Percentiles rank a stretch among this genome's conserved stretches.
Conservation (phyloP, 1,284 basidiomycete genomes). For the Moesziomyces globuligerus region DNA sequence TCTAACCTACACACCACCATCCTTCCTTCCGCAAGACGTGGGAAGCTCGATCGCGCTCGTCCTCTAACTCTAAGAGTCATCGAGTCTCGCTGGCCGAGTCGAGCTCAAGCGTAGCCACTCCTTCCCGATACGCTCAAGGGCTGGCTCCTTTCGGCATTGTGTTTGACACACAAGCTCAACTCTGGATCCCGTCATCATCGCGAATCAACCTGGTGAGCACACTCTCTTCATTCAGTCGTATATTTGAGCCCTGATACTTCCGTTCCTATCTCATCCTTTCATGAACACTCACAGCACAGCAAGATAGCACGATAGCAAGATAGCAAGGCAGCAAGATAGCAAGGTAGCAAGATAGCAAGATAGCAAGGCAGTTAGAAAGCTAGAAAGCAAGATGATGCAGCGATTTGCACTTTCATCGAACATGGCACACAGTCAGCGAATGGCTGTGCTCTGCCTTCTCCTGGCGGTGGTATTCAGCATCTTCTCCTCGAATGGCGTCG, state of each 20-base stretch:
- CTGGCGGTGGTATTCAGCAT: not conserved
- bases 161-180: conserved; percentile 5
- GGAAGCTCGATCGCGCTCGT: not conserved
- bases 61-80: not conserved
- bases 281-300: no score
- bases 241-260: not conserved
- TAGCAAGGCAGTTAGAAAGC: no score
- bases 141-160: conserved; percentile 6
- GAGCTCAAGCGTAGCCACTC: not conserved
- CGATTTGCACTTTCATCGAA: not conserved
- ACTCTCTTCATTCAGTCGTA: not conserved
- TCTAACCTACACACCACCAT: not conserved
- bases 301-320: no score
- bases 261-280: no score
- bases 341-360: no score
- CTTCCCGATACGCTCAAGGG: not conserved
- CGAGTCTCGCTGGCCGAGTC: conserved; percentile 28
- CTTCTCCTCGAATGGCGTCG: not conserved
- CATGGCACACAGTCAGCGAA: not conserved
- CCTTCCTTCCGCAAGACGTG: not conserved
- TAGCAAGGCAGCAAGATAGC: no score
- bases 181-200: not conserved
- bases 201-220: conserved; percentile 26
- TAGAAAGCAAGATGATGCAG: not conserved
- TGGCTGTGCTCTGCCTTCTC: conserved; percentile 5